A percentile compares a stretch with the other conserved stretches of the same genome.
Conservation (phyloP, 495 filamentous ascomycete species). For the Penicillium mononematosum region DNA sequence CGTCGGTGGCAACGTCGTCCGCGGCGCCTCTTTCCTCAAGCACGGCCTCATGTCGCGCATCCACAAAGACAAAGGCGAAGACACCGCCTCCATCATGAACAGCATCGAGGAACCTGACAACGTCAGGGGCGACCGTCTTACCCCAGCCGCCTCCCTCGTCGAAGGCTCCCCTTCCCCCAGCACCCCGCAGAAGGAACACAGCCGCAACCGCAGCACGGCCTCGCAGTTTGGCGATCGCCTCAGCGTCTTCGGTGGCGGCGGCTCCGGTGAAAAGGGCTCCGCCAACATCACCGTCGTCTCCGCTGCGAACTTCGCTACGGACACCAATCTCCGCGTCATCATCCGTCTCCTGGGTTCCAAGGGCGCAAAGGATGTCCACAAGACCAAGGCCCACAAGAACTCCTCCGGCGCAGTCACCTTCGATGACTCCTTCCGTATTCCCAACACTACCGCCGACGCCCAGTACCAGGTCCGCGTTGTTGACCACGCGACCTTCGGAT, state of each 20-base stretch:
- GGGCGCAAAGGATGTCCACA: slow-evolving; percentile 73
- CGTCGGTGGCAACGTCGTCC: slow-evolving; percentile 77
- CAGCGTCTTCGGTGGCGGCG: slow-evolving; percentile 50
- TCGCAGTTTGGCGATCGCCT: slow-evolving; percentile 46
- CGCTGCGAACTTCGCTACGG: slow-evolving; percentile 72
- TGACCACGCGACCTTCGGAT: slow-evolving; percentile 77
- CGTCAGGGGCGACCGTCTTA: slow-evolving; percentile 39
- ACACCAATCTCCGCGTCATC: slow-evolving; percentile 77
- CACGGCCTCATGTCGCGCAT: slow-evolving; percentile 62
- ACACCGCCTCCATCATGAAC: slow-evolving; percentile 38
- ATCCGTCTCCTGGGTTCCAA: slow-evolving; percentile 65
- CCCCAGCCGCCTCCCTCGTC: slow-evolving; percentile 34
- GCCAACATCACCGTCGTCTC: slow-evolving; percentile 79
- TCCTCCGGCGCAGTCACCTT: slow-evolving; percentile 57
- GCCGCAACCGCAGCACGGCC: slow-evolving; percentile 66
- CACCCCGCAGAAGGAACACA: slow-evolving; percentile 50
- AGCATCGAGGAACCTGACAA: slow-evolving; percentile 33
- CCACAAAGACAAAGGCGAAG: slow-evolving; percentile 60
- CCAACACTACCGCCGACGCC: slow-evolving; percentile 71
- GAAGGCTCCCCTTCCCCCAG: slow-evolving; percentile 40
- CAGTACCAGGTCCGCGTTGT: slow-evolving; percentile 84
- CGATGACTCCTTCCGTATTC: slow-evolving; percentile 75
- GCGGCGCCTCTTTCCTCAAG: slow-evolving; percentile 84
- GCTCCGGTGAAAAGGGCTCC: slow-evolving; percentile 62
- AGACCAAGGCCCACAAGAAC: slow-evolving; percentile 77